Evolutionary conservation across 495 filamentous ascomycete species (phyloP), one percentile per base, ranked within the genome.

Genomic region (Pseudevernia furfuracea): DNA sequence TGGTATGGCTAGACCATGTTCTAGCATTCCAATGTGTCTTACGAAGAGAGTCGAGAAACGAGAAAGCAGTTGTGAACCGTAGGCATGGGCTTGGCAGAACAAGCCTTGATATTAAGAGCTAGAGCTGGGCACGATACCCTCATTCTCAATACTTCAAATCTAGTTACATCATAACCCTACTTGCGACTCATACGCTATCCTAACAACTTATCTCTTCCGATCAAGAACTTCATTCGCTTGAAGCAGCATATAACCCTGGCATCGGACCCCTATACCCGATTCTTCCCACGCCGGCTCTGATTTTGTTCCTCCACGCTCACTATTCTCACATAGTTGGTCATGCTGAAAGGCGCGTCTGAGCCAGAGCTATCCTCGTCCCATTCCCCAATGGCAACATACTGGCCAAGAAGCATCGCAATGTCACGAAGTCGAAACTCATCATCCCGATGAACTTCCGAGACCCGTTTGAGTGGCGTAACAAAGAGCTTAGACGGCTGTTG

Each of bases 391-490:
- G 60, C 59, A 11, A 69, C n/a, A 38, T 62, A 66, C 34, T 67
- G 59, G 23, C 67, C 67, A 30, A 66, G 28, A 17, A 67, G 56
- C 12, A 69, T 37, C n/a, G 52, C 67, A 59, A 23, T 66, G 30
- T 69, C 67, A 23, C 67, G 64, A 30, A 43, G 37, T 34, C n/a
- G 43, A 19, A 67, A 59, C 49, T 69, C 64, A 11, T 67, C 67
- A 17, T 63, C 44, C 30, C 67, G 60, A 34, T 62, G 48, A 4
- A 34, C 63, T 63, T 69, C 67, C 37, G 34, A 61, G 4, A 75
- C 68, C 23, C 62, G 46, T 28, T 70, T 59, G 4, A 74, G 58
- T 19, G 72, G 71, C 32, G 65, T 67, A 11, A 70, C 68, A 58
- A 70, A 68, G 36, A 71, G 63, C 58, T 62, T 67, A 23, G 61